A percentile compares a stretch with the other conserved stretches of the same genome.
Evolutionary conservation across 2,329 filamentous ascomycete genomes (phyloP).

Genomic region (Pseudopyricularia javanii): DNA sequence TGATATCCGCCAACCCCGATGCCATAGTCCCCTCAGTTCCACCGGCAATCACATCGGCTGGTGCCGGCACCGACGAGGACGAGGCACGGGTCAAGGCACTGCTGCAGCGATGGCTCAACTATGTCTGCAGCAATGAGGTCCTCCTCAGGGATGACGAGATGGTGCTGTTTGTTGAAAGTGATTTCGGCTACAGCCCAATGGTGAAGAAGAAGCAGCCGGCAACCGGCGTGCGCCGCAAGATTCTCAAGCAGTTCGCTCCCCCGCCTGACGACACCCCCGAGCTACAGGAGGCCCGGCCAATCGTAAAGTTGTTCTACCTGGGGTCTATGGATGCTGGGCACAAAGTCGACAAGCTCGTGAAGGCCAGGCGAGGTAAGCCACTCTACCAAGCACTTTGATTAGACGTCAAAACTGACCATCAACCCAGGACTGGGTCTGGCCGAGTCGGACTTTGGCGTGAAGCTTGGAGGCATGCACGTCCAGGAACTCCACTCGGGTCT

Average conservation of each 20-base stretch:
- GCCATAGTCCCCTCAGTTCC: conserved; percentile 89
- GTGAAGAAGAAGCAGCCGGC: conserved; percentile 93
- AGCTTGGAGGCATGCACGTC: conserved; percentile 72
- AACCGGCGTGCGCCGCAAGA: conserved; percentile 86
- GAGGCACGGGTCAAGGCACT: conserved; percentile 78
- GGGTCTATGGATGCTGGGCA: conserved; percentile 95
- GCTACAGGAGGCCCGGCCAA: conserved; percentile 74
- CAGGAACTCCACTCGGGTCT: conserved; percentile 87
- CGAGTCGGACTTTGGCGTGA: conserved; percentile 87
- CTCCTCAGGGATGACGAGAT: conserved; percentile 94
- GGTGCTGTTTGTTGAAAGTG: conserved; percentile 96
- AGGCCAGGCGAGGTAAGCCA: conserved; percentile 68
- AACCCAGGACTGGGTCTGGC: conserved; percentile 72
- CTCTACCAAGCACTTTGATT: neutral
- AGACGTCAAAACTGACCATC: neutral
- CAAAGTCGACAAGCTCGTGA: conserved; percentile 90
- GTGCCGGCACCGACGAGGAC: conserved; percentile 92
- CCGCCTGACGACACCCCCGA: conserved; percentile 96
- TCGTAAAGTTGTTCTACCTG: conserved; percentile 92
- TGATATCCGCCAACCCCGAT: conserved; percentile 96
- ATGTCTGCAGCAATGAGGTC: conserved; percentile 81
- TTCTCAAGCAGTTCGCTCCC: conserved; percentile 95
- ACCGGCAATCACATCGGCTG: conserved; percentile 85
- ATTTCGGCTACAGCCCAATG: conserved; percentile 95
- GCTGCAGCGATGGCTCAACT: conserved; percentile 91